Base-by-base conservation (phyloP, 495 filamentous ascomycete genomes). In the Neurospora tetraspora region DNA sequence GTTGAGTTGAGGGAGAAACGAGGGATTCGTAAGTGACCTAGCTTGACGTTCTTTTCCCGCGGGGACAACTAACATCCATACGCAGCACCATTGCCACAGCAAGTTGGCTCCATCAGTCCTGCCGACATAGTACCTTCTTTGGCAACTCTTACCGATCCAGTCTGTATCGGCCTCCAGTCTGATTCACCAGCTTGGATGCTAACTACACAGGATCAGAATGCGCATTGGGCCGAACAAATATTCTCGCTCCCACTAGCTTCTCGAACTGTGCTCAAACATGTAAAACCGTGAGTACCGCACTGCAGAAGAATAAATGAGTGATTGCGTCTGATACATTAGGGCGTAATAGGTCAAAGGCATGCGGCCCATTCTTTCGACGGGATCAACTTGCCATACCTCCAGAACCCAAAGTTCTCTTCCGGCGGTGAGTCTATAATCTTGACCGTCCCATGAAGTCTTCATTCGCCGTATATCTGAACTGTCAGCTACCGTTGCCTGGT, bases 191-290 rank as follows among this genome's bases (percentile, higher is more conserved):
- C 53, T 65, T 65, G 53, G 6, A 65, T 23, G 45, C 18, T 38
- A 11, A 23, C 31, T 38, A 39, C 53, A 65, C 53, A 34, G 18
- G 2, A 27, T 20, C 45, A 80, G 75, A 75, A 74, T 47, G 70
- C 76, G 10, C 76, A 81, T 47, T 89, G 87, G 87, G 86, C 87
- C 36, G 84, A 89, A 75, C 83, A 86, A 20, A 87, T 89, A 37
- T 89, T 89, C 71, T 86, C 86, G 6, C 80, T 86, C 5, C 85
- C 84, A 1, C 78, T 86, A 59, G 84, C 85, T 10, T 83, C 84
- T 20, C 79, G 85, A 18, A 86, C 86, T 47, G 81, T 82, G 34
- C 76, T 88, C 73, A 86, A 83, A 73, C 78, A 83, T 73, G 75
- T 76, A n/a, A 77, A 42, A 71, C 70, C 74, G 78, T 82, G 39